These are phyloP conservation scores for Pinguiococcus pyrenoidosus DNA, from an alignment of 108 stramenopile species.

Conservation along the genomic window DNA sequence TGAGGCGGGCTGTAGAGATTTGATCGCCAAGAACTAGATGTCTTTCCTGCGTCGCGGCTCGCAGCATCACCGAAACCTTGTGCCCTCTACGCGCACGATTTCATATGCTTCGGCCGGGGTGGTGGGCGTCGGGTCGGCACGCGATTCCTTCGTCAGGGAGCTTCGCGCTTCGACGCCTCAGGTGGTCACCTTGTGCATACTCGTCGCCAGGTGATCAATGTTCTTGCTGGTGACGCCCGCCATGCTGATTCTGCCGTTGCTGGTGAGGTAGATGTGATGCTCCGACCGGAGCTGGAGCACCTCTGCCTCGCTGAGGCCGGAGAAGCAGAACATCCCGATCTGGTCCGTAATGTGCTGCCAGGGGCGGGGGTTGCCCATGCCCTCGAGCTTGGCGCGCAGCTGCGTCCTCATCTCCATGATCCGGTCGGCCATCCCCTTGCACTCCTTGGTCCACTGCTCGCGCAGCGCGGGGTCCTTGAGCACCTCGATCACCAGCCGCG, in stretches of 20 bases:
- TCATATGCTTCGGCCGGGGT: no score
- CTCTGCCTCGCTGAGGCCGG: conserved; percentile 80
- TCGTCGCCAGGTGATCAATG: conserved; percentile 76
- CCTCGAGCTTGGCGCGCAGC: conserved; percentile 60
- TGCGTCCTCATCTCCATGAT: conserved; percentile 65
- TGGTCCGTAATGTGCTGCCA: conserved; percentile 91
- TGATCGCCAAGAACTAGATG: no score
- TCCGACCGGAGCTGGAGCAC: conserved; percentile 63
- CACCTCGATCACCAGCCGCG: conserved; percentile 76
- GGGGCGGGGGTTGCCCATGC: conserved; percentile 58
- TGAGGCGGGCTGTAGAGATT: no score
- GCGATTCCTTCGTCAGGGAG: no score
- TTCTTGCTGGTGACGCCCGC: conserved; percentile 89
- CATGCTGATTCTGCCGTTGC: conserved; percentile 90
- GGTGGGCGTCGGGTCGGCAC: no score
- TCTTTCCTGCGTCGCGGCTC: no score
- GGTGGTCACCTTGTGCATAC: conserved; percentile 74
- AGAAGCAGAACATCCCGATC: conserved; percentile 99
- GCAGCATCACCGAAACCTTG: no score
- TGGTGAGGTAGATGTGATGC: conserved; percentile 79
- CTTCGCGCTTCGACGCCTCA: no score
- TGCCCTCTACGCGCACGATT: no score
- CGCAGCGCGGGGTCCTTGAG: conserved; percentile 58
- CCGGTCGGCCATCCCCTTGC: conserved; percentile 77
- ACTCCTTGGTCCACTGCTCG: conserved; percentile 50